These are phyloP conservation scores for Collariella sp. DNA, from an alignment of 495 filamentous ascomycete species.

Conservation along the genomic window DNA sequence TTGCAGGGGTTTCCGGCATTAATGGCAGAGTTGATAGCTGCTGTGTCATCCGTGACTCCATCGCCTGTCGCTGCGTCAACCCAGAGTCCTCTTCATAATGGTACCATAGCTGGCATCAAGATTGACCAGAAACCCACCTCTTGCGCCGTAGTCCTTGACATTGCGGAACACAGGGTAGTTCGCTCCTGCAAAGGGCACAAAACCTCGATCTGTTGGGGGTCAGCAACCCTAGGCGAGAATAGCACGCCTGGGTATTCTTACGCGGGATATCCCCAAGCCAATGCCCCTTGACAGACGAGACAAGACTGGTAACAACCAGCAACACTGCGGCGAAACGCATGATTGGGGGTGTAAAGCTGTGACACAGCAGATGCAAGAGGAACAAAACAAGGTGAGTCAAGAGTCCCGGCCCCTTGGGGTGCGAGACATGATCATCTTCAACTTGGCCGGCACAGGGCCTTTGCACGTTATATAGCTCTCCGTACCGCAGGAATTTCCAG, in stretches of 20 bases:
- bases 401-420: background rate
- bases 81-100: background rate
- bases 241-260: constrained; percentile 14
- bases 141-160: constrained; percentile 53
- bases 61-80: constrained; percentile 25
- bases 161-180: constrained; percentile 51
- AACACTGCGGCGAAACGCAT: constrained; percentile 36
- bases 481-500: background rate
- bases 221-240: background rate
- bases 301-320: constrained; percentile 32
- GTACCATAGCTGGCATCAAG: background rate
- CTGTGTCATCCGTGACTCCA: constrained; percentile 66
- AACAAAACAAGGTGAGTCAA: background rate
- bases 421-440: background rate
- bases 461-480: background rate
- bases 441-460: background rate
- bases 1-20: constrained; percentile 69
- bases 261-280: constrained; percentile 39
- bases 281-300: constrained; percentile 32
- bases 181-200: constrained; percentile 36
- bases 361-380: background rate
- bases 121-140: constrained; percentile 32
- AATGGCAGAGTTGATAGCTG: constrained; percentile 76
- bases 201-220: constrained; percentile 34
- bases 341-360: too few relatives aligned